phyloP scores from a whole-genome alignment of 2,329 filamentous ascomycete genomes.

The Ophiostoma sp. region DNA sequence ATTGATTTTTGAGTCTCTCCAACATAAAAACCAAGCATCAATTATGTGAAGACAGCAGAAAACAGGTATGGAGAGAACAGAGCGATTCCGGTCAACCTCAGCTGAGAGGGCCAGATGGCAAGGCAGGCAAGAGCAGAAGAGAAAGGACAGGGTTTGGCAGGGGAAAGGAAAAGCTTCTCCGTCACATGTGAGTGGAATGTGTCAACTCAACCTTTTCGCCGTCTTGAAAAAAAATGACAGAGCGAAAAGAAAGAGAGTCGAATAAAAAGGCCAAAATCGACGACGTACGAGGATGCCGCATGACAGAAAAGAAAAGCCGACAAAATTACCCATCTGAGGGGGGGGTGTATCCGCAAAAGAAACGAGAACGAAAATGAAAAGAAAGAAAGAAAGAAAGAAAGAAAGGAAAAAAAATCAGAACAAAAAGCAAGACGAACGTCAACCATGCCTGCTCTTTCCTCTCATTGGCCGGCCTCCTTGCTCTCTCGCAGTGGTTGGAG shows the following conservation, averaged over 20 bases:
- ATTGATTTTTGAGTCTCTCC: not conserved
- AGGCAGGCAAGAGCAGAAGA: not conserved
- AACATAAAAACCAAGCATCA: not conserved
- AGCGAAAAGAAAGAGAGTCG: too few species aligned
- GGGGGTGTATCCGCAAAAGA: not conserved
- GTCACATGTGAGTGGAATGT: constrained; percentile 11
- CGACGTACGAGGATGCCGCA: not conserved
- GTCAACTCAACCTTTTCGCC: not conserved
- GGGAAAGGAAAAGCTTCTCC: constrained; percentile 19
- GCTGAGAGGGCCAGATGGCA: constrained; percentile 1
- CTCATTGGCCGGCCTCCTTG: not conserved
- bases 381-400: constrained; percentile 1
- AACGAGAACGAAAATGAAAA: not conserved
- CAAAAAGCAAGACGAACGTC: not conserved
- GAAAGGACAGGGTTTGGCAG: not conserved
- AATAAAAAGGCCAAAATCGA: not conserved
- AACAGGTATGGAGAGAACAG: not conserved
- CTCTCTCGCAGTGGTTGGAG: not conserved
- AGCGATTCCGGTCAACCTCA: not conserved
- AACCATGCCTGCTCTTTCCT: not conserved
- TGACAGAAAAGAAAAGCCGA: not conserved
- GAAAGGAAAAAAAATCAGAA: not conserved
- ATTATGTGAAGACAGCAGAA: not conserved
- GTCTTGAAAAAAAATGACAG: not conserved
- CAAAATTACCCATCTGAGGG: not conserved